Base-by-base conservation (phyloP, 441 rosid species). In the Bruguiera hainesii region DNA sequence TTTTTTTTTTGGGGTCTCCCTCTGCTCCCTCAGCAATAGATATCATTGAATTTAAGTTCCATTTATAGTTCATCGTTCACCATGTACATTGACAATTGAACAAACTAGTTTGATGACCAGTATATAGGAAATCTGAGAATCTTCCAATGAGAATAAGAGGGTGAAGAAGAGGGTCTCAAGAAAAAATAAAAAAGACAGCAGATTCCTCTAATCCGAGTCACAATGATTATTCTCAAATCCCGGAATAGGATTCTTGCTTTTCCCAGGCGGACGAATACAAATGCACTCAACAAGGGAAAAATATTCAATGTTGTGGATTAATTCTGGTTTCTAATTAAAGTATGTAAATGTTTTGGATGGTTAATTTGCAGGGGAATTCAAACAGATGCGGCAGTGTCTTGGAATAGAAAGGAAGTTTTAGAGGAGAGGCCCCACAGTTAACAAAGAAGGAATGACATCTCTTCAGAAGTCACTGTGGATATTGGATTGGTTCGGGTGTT, bases 211-310 rank as follows among this genome's bases (percentile, higher is more conserved):
- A 74, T 70, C 84, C 81, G 82, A 85, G 84, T 85, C 81, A 75
- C 82, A 81, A 77, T 72, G 80, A 68, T 74, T 69, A 75, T 68
- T 71, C 76, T 61, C 63, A 82, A 72, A 82, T 71, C 73, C 64
- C 65, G 76, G 99, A 87, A 92, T 90, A 67, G 75, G 98, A 87
- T 95, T 89, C 98, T 81, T 85, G 67, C 79, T 84, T 90, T 90
- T 79, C 73, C 85, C 77, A 67, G 81, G 83, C 63, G 75, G 82
- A 80, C 80, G 67, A 82, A 76, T 76, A 67, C 68, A 75, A 81
- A 81, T 76, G 80, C 66, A 75, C 77, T 67, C 73, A 75, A 67
- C 66, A 70, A 75, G 60, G 67, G 71, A 80, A 70, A 58, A 39
- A 63, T 30, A 46, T 73, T 71, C 66, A 42, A 13, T 5, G 3